phyloP scores from a whole-genome alignment of 2,329 filamentous ascomycete genomes.

The Pseudocercospora cruenta region DNA sequence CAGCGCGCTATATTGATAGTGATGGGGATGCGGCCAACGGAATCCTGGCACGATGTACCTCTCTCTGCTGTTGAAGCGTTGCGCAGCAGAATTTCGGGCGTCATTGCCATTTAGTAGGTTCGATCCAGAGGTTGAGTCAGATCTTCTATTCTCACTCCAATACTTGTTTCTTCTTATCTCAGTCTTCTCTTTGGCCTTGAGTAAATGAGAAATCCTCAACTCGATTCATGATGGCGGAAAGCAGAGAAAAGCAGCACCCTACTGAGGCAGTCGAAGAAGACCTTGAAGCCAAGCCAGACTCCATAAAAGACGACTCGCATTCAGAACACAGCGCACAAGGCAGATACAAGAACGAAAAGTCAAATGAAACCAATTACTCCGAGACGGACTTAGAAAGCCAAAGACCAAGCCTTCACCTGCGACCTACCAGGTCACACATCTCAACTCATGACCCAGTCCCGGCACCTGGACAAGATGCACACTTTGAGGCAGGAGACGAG shows the following conservation, averaged over 20 bases:
- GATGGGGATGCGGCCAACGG: slow-evolving; percentile 11
- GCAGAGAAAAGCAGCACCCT: slow-evolving; percentile 17
- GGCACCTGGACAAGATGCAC: slow-evolving; percentile 30
- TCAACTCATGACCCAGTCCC: slow-evolving; percentile 36
- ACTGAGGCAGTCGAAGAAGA: slow-evolving; percentile 26
- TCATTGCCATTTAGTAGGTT: slow-evolving; percentile 7
- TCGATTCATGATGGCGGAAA: slow-evolving; percentile 4
- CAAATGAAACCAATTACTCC: slow-evolving; percentile 9
- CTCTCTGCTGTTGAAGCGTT: slow-evolving; percentile 11
- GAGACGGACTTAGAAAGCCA: slow-evolving; percentile 23
- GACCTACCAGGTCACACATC: slow-evolving; percentile 34
- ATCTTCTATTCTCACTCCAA: neutral
- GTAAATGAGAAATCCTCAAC: neutral
- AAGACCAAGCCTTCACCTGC: slow-evolving; percentile 32
- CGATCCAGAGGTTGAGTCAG: slow-evolving; percentile 12
- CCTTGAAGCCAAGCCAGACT: slow-evolving; percentile 14
- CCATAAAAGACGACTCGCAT: slow-evolving; percentile 15
- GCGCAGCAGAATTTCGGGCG: slow-evolving; percentile 15
- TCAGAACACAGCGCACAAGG: slow-evolving; percentile 11
- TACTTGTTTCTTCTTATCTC: neutral
- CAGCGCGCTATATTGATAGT: slow-evolving; percentile 13
- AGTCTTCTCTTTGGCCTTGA: neutral
- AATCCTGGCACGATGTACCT: slow-evolving; percentile 13
- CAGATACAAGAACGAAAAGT: slow-evolving; percentile 4
- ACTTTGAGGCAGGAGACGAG: slow-evolving; percentile 53